Evolutionary conservation across 768 basidiomycete species (phyloP), one percentile per base, ranked within the genome.

Genomic region (Mycena latifolia): DNA sequence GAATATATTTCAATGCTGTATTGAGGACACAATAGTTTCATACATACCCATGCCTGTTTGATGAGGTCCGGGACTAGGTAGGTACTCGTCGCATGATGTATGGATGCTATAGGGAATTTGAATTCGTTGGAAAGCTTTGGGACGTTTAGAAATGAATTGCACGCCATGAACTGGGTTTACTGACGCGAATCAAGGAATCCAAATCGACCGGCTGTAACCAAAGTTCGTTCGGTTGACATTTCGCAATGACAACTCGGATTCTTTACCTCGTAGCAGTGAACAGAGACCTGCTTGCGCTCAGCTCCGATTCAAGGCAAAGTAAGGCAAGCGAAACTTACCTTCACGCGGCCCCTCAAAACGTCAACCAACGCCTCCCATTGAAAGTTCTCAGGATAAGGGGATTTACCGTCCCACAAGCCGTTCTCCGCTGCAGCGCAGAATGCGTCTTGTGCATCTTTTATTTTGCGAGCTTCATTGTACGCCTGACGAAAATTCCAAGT

Each of bases 51-150:
- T 15, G 88, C 83, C 71, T 85, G 81, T 76, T 93, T 93, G 58
- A 94, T 80, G 1, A 92, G 75, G 31, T 88, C 87, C 3, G 92
- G 89, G n/a, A 94, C 91, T 35, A 94, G 88, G 69, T 91, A 94
- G 0, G 92, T 86, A 66, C 92, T 90, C 41, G 88, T 87, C 1
- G 93, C 92, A 69, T 93, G 92, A 70, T 93, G 92, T 76, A 92
- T 86, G 0, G 89, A 88, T 0, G 91, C 86, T 28, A 93, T 80
- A 0, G 89, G 85, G 77, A 92, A 92, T 65, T 92, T 80, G 80
- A 94, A 94, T 69, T 95, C 92, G 75, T 94, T 92, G n/a, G 91
- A 87, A 3, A 94, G 80, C 83, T 92, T 3, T 39, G 12, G n/a
- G 3, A 25, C 17, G 25, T 33, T 57, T 18, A 35, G 55, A 20